Base-by-base conservation (phyloP, 2,329 filamentous ascomycete species). In the Drechslerella stenobrocha region DNA sequence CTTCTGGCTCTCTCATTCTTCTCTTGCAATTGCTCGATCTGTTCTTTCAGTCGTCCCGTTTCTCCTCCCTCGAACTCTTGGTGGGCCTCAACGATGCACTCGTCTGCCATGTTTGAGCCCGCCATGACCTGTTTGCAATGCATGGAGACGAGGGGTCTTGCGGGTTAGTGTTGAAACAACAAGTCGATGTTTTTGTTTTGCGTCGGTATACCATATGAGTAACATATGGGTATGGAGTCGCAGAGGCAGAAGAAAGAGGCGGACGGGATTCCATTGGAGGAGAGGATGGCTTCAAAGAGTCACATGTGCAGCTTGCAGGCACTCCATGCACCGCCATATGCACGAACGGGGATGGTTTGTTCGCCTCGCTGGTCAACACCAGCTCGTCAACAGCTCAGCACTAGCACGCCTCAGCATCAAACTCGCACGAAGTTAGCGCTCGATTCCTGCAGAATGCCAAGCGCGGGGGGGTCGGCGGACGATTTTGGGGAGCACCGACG, bases 51-150 rank as follows among this genome's bases (percentile, higher is more conserved):
- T 26, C 26, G 42, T 3, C 48, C 57, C 40, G 53, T 35, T 58
- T 61, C 64, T 32, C n/a, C n/a, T n/a, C 53, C 51, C 22, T 63
- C 58, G 22, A 32, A 45, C 40, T 63, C 64, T 42, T 63, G 52
- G 42, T 52, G 57, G 28, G 56, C 64, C 48, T 69, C 64, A 23
- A 63, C 64, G 44, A 63, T 52, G 57, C 56, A 57, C 58, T 69
- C 57, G 40, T 69, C 64, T 37, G 64, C 64, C 9, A 69, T 63
- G 52, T 63, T 58, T 42, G 40, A 63, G 51, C 28, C n/a, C 57
- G 56, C 57, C 57, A 63, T 11, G 63, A 47, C 45, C 57, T 63
- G 48, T 48, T 37, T 37, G 8, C 37, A n/a, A 42, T 20, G 37
- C 37, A 20, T 5, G 22, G 15, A 42, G 37, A 20, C 18, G 37